A percentile compares a stretch with the other conserved stretches of the same genome.
Evolutionary conservation across 345 rosid genomes (phyloP).

Genomic region (Erysimum cheiranthoides): DNA sequence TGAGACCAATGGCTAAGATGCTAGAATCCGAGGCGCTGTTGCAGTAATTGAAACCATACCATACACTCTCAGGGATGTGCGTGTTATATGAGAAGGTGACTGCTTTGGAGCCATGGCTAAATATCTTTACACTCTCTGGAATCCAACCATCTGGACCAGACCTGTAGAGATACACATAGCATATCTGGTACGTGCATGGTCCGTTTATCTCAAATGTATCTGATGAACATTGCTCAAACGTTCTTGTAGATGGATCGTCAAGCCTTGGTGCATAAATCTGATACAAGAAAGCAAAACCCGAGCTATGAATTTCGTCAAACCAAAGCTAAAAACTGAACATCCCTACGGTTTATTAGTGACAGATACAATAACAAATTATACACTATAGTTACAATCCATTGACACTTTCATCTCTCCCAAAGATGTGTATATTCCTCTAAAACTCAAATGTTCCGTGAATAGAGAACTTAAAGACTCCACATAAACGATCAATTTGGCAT

Average conservation of each 20-base stretch:
- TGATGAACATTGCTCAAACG: constrained; percentile 81
- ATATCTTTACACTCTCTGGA: constrained; percentile 66
- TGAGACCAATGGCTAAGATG: constrained; percentile 44
- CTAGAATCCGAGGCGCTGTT: constrained; percentile 50
- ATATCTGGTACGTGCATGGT: constrained; percentile 75
- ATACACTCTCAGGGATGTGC: constrained; percentile 61
- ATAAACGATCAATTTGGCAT: neutral
- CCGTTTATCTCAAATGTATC: constrained; percentile 77
- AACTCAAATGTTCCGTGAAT: neutral
- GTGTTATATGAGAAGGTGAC: constrained; percentile 63
- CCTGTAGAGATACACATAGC: constrained; percentile 82
- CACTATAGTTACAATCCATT: neutral
- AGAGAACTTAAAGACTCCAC: constrained; percentile 1
- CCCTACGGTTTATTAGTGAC: neutral
- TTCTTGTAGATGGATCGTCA: constrained; percentile 62
- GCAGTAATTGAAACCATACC: constrained; percentile 87
- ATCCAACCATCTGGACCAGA: constrained; percentile 87
- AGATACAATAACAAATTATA: neutral
- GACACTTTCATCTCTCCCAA: neutral
- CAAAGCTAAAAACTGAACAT: constrained; percentile 15
- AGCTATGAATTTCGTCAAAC: neutral
- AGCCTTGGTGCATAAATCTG: constrained; percentile 83
- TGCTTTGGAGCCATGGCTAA: constrained; percentile 48
- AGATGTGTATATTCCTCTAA: constrained; percentile 9
- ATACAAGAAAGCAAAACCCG: constrained; percentile 18